Percentiles rank a stretch among this genome's conserved stretches.
Conservation (phyloP, 202 grass and related monocot species). For the Panicum hallii region DNA sequence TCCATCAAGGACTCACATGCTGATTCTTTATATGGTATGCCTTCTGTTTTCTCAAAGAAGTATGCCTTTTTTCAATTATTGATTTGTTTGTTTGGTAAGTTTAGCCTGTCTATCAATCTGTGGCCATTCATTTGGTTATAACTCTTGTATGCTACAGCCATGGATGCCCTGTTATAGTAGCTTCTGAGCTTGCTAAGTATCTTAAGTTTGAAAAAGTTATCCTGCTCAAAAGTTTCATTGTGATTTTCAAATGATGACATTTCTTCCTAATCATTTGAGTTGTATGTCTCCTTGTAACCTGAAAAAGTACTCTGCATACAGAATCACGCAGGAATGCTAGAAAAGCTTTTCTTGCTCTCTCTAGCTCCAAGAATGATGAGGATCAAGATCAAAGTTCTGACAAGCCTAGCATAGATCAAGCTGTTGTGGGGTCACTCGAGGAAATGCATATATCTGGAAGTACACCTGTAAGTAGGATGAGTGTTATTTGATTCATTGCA, state of each 20-base stretch:
- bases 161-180: slow-evolving; percentile 32
- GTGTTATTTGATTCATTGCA: slow-evolving; percentile 37
- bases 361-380: slow-evolving; percentile 55
- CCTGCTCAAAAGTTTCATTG: slow-evolving; percentile 8
- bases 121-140: slow-evolving; percentile 6
- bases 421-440: slow-evolving; percentile 45
- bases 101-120: not conserved
- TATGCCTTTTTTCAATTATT: not conserved
- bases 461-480: slow-evolving; percentile 70
- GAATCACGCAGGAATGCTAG: slow-evolving; percentile 89
- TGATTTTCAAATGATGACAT: slow-evolving; percentile 11
- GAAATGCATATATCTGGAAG: slow-evolving; percentile 54
- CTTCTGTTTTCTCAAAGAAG: slow-evolving; percentile 1
- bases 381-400: slow-evolving; percentile 52
- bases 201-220: slow-evolving; percentile 16
- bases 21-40: slow-evolving; percentile 85
- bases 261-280: not conserved
- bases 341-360: slow-evolving; percentile 90
- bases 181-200: slow-evolving; percentile 32
- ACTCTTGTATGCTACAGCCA: slow-evolving; percentile 10
- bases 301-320: slow-evolving; percentile 35
- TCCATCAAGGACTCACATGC: slow-evolving; percentile 86
- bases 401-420: slow-evolving; percentile 53
- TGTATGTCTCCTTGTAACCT: slow-evolving; percentile 25
- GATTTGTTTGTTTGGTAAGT: slow-evolving; percentile 10